Evolutionary conservation across 2,329 filamentous ascomycete genomes (phyloP), one percentile per base, ranked within the genome.

Genomic region (Phyllosticta ampelicida): DNA sequence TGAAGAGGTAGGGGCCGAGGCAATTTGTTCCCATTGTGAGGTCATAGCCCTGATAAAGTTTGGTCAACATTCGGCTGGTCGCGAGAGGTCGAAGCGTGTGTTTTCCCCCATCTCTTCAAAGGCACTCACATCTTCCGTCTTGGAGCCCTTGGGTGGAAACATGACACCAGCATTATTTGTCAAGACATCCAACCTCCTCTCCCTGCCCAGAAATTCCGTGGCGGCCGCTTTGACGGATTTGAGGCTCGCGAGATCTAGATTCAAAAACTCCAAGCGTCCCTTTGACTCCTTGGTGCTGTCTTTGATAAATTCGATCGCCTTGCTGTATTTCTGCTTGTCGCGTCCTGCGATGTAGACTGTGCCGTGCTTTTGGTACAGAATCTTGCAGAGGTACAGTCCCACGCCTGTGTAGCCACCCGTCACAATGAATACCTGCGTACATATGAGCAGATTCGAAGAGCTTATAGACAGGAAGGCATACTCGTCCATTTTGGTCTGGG

Each of bases 291-390:
- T 44, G 36, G 16, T 8, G 4, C 13, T 16, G 13, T 44, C 36
- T n/a, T 44, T 44, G 13, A 44, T 44, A 16, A 44, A 44, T 5
- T 44, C 36, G 36, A 44, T n/a, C 13, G 78, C 78, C 1, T 65
- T 61, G 1, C 68, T 65, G 13, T 71, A 78, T 60, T 78, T 79
- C 11, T 72, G 66, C 23, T 71, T 64, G 3, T 68, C 75, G 28
- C 81, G 78, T 2, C 75, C 75, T 4, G 79, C 79, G 21, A 81
- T 66, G 66, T 82, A 84, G 13, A 84, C 76, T 1, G 71, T 80
- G 48, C 73, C 80, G 58, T 81, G 78, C 30, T 73, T 75, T 10
- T 70, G 66, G 66, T 84, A 84, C 13, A 85, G 72, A 2, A 84
- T 75, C 48, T 75, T 74, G 30, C 71, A 71, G 20, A 83, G 71